Conservation (phyloP, 495 filamentous ascomycete species). For the Talaromyces borbonicus region DNA sequence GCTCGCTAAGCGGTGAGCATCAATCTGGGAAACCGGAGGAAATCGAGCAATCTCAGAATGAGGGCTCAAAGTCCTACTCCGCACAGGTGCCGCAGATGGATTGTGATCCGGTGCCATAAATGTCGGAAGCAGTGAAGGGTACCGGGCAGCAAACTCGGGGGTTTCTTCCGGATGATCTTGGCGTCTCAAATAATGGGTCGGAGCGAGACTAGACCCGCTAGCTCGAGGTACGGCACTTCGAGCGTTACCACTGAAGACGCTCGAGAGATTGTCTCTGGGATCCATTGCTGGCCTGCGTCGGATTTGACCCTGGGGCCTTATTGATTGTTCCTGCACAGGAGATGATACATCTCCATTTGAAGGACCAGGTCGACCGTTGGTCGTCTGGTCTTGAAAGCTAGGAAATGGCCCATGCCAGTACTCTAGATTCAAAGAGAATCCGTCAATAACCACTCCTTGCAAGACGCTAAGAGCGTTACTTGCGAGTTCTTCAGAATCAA, state of each 20-base stretch:
- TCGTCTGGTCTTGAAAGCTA: slow-evolving; percentile 6
- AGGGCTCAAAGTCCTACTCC: slow-evolving; percentile 15
- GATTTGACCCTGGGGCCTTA: too few species aligned
- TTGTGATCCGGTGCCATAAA: slow-evolving; percentile 3
- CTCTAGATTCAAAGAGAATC: slow-evolving; percentile 81
- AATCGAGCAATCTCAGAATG: slow-evolving; percentile 26
- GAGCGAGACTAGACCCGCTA: not conserved
- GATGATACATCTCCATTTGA: not conserved
- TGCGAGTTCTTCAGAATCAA: slow-evolving; percentile 66
- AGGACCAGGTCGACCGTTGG: not conserved
- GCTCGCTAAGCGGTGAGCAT: slow-evolving; percentile 29
- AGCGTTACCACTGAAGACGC: slow-evolving; percentile 4
- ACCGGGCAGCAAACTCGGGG: slow-evolving; percentile 18
- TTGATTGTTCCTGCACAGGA: not conserved
- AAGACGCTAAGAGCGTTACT: slow-evolving; percentile 62
- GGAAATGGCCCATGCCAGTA: slow-evolving; percentile 45
- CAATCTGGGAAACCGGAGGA: slow-evolving; percentile 36
- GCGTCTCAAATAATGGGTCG: not conserved
- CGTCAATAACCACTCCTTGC: slow-evolving; percentile 67
- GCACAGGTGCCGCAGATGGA: slow-evolving; percentile 2
- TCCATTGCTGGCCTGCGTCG: not conserved
- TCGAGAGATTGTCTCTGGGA: not conserved
- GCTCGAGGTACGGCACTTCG: not conserved
- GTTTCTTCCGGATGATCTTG: slow-evolving; percentile 6
- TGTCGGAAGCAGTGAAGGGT: slow-evolving; percentile 20